Conservation (phyloP, 805 yeast genomes). For the Naumovozyma dairenensis region DNA sequence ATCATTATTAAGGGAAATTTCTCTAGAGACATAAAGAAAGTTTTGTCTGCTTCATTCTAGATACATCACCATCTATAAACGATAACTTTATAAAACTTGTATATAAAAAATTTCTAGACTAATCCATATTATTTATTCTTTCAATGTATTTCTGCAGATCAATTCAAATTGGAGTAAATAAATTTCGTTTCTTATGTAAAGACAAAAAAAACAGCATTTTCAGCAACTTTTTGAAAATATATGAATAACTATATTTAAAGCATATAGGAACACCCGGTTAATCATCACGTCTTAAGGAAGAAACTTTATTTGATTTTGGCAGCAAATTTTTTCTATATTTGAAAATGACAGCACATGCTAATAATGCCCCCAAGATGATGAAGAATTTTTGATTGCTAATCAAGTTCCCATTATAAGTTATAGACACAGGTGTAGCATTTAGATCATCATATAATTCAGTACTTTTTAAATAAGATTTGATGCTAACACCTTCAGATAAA, state of each 20-base stretch:
- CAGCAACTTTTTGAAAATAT: too few species aligned
- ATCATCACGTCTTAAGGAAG: conserved; percentile 19
- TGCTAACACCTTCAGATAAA: conserved; percentile 12
- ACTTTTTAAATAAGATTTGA: conserved; percentile 5
- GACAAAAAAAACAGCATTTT: too few species aligned
- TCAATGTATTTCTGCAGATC: too few species aligned
- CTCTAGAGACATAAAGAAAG: conserved; percentile 28
- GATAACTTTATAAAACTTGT: conserved; percentile 3
- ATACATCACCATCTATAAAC: too few species aligned
- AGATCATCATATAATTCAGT: background rate
- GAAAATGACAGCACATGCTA: conserved; percentile 8
- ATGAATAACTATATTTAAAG: too few species aligned
- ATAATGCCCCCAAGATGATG: conserved; percentile 8
- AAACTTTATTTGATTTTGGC: conserved; percentile 14
- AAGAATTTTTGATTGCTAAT: background rate
- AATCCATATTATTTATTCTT: too few species aligned
- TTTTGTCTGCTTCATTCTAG: conserved; percentile 9
- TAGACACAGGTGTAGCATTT: background rate
- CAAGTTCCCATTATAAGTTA: background rate
- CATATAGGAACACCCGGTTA: background rate
- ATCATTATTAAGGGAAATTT: conserved; percentile 45
- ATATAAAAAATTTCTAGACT: too few species aligned
- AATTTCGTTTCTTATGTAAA: too few species aligned
- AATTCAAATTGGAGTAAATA: too few species aligned
- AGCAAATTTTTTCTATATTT: conserved; percentile 8